Percentiles rank a stretch among this genome's conserved stretches.
phyloP scores from a whole-genome alignment of 2,329 filamentous ascomycete genomes.

The Fusarium protoensiforme region DNA sequence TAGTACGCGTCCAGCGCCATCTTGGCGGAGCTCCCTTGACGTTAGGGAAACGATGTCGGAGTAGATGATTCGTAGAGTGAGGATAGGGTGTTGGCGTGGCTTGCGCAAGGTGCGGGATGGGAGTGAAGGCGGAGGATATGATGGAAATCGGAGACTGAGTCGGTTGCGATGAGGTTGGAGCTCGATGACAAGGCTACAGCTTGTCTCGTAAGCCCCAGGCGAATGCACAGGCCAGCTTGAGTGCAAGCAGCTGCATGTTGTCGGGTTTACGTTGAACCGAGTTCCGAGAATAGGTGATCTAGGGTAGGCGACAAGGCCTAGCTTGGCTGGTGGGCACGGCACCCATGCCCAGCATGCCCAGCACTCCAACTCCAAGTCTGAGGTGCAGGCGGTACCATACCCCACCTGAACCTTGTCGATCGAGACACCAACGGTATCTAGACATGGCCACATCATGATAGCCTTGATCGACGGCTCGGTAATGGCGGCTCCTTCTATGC shows the following conservation, averaged over 20 bases:
- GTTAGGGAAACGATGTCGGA: conserved; percentile 17
- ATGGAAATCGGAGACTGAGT: conserved; percentile 28
- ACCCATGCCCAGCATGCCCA: background rate
- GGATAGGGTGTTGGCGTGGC: background rate
- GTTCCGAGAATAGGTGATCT: conserved; percentile 12
- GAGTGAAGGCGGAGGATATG: conserved; percentile 14
- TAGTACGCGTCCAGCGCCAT: conserved; percentile 99
- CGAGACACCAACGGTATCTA: conserved; percentile 14
- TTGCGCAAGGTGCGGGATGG: conserved; percentile 5
- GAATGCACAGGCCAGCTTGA: conserved; percentile 37
- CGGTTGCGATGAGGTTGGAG: conserved; percentile 46
- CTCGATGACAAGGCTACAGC: conserved; percentile 50
- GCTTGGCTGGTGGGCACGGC: background rate
- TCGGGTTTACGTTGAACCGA: conserved; percentile 37
- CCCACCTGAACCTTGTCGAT: conserved; percentile 26
- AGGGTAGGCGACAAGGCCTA: conserved; percentile 24
- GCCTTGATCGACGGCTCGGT: conserved; percentile 11
- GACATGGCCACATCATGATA: background rate
- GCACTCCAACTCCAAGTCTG: background rate
- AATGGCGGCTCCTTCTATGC: background rate
- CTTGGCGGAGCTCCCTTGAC: conserved; percentile 54
- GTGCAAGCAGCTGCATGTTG: conserved; percentile 15
- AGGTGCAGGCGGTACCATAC: conserved; percentile 19
- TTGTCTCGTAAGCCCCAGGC: conserved; percentile 48
- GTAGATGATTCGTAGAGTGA: conserved; percentile 6